Evolutionary conservation across 75 land plant species (phyloP).

Genomic region (Sequoiadendron giganteum): DNA sequence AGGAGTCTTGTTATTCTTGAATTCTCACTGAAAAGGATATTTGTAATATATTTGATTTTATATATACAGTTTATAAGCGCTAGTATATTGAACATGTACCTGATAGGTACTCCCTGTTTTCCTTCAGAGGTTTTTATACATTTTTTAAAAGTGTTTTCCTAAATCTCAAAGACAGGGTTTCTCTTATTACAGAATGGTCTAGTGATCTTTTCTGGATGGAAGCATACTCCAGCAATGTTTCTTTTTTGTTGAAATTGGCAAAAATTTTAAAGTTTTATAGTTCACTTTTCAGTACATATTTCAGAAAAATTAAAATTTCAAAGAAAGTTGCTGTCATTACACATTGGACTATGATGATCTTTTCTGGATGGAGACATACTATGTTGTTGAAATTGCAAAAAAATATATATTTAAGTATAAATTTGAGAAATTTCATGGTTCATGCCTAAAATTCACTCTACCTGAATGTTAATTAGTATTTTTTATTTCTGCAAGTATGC

Average conservation of each 20-base stretch:
- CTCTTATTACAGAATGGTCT: not conserved
- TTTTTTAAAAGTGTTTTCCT: not conserved
- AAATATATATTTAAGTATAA: no score
- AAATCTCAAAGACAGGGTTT: not conserved
- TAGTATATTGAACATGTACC: not conserved
- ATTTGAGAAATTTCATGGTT: no score
- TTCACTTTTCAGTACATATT: not conserved
- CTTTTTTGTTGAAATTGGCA: not conserved
- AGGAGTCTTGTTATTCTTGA: conserved; percentile 2
- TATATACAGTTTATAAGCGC: not conserved
- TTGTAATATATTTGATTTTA: not conserved
- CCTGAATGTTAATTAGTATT: not conserved
- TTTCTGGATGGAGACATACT: no score
- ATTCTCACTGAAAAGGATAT: not conserved
- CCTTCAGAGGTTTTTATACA: not conserved
- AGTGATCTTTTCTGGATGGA: not conserved
- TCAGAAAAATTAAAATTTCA: not conserved
- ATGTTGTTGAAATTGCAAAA: no score
- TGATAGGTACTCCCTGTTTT: not conserved
- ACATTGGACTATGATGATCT: not conserved
- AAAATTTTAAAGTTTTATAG: not conserved
- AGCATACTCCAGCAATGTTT: not conserved
- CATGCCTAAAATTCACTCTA: not conserved
- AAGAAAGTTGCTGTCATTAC: not conserved
- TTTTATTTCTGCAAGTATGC: not conserved